These are phyloP conservation scores for Serendipita sp. DNA, from an alignment of 768 basidiomycete species.

Conservation along the genomic window DNA sequence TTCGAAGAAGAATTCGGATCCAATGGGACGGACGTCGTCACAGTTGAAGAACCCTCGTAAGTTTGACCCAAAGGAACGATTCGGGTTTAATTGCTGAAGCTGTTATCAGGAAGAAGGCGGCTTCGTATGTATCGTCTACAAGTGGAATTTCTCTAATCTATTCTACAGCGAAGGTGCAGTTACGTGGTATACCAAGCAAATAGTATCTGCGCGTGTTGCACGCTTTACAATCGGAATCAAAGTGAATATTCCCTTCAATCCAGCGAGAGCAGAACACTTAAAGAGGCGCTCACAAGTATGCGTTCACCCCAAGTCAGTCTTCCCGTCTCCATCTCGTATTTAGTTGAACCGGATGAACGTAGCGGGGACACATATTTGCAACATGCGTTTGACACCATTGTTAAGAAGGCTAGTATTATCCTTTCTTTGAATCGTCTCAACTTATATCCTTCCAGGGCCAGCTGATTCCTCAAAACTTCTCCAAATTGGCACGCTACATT, in stretches of 20 bases:
- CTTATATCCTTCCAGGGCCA: neutral
- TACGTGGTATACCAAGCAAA: no score
- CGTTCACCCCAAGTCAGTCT: neutral
- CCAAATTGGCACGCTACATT: neutral
- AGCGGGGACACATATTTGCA: neutral
- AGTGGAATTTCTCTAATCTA: no score
- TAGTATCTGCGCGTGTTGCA: no score
- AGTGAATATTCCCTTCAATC: neutral
- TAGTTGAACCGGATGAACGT: no score
- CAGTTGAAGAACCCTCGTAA: neutral
- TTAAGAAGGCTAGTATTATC: neutral
- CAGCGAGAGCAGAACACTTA: neutral
- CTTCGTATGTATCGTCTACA: neutral
- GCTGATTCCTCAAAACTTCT: neutral
- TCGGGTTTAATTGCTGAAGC: neutral
- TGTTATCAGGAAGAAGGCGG: neutral
- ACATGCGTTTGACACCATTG: neutral
- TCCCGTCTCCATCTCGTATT: no score
- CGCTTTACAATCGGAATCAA: neutral
- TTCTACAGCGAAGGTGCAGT: no score
- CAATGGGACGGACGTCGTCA: neutral
- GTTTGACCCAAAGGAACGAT: neutral
- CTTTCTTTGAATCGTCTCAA: neutral
- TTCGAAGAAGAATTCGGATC: neutral
- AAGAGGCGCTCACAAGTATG: neutral